Conservation (phyloP, 352 stramenopile genomes). For the Phytophthora lateralis region DNA sequence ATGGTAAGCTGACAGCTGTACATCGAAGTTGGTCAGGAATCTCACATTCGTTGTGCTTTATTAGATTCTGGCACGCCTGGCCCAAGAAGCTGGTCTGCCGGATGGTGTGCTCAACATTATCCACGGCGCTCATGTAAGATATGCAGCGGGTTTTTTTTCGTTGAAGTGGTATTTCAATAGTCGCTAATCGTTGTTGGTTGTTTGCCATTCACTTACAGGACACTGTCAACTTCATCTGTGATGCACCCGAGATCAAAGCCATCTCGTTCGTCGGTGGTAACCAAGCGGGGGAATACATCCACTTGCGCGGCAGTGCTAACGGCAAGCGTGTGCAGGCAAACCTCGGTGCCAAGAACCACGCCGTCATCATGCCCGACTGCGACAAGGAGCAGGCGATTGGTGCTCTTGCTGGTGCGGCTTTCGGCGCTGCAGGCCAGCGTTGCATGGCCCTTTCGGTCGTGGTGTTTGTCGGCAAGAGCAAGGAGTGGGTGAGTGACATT, state of each 20-base stretch:
- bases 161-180: slow-evolving; percentile 7
- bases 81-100: slow-evolving; percentile 93
- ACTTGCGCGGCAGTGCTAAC: slow-evolving; percentile 83
- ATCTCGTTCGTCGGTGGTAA: slow-evolving; percentile 97
- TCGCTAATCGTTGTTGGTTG: slow-evolving; percentile 6
- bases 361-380: slow-evolving; percentile 94
- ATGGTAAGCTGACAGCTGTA: slow-evolving; percentile 50
- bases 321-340: slow-evolving; percentile 97
- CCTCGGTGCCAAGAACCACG: slow-evolving; percentile 98
- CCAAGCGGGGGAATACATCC: slow-evolving; percentile 94
- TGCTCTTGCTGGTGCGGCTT: slow-evolving; percentile 91
- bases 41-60: slow-evolving; percentile 13
- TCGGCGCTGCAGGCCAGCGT: slow-evolving; percentile 97
- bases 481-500: slow-evolving; percentile 94
- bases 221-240: slow-evolving; percentile 96
- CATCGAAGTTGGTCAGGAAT: not conserved
- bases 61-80: slow-evolving; percentile 91
- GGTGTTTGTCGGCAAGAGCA: slow-evolving; percentile 94
- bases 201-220: slow-evolving; percentile 44
- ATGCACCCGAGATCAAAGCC: slow-evolving; percentile 93
- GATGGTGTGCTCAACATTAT: slow-evolving; percentile 97
- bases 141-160: not conserved
- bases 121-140: slow-evolving; percentile 71
- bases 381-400: slow-evolving; percentile 91
- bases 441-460: slow-evolving; percentile 98